Percentiles rank a stretch among this genome's conserved stretches.
These are phyloP conservation scores for Suhomyces taliae DNA, from an alignment of 1,139 yeast species.

Conservation along the genomic window DNA sequence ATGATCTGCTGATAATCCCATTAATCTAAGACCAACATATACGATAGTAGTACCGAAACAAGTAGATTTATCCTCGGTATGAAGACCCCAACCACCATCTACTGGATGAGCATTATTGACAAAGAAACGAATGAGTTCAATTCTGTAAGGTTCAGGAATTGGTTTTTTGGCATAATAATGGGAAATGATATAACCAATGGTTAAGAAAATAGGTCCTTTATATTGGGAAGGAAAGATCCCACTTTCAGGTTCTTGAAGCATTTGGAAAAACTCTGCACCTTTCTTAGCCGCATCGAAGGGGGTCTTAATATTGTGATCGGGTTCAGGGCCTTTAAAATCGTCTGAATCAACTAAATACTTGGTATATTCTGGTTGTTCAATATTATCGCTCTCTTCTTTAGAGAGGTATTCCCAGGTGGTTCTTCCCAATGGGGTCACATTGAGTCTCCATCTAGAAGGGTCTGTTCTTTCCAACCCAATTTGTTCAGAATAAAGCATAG, in stretches of 20 bases:
- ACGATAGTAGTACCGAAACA: constrained; percentile 93
- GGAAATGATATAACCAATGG: constrained; percentile 81
- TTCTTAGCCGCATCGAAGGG: constrained; percentile 68
- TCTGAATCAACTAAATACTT: constrained; percentile 53
- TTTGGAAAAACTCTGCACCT: constrained; percentile 69
- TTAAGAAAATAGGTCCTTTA: constrained; percentile 97
- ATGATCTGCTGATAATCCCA: constrained; percentile 75
- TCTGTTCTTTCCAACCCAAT: constrained; percentile 71
- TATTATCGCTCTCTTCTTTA: constrained; percentile 34
- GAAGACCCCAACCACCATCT: constrained; percentile 99
- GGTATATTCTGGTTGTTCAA: constrained; percentile 58
- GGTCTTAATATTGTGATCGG: constrained; percentile 28
- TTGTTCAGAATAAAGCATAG: constrained; percentile 57
- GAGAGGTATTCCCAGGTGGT: constrained; percentile 77
- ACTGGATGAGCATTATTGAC: constrained; percentile 93
- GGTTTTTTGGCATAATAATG: constrained; percentile 67
- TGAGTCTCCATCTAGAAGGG: constrained; percentile 69
- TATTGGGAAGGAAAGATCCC: constrained; percentile 93
- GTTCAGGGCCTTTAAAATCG: constrained; percentile 46
- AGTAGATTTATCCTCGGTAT: constrained; percentile 86
- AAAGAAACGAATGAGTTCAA: constrained; percentile 78
- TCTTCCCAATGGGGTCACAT: constrained; percentile 69
- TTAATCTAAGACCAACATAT: constrained; percentile 71
- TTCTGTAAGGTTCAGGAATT: constrained; percentile 63
- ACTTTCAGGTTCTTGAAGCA: constrained; percentile 67